Conservation (phyloP, 352 stramenopile genomes). For the Globisporangium splendens region DNA sequence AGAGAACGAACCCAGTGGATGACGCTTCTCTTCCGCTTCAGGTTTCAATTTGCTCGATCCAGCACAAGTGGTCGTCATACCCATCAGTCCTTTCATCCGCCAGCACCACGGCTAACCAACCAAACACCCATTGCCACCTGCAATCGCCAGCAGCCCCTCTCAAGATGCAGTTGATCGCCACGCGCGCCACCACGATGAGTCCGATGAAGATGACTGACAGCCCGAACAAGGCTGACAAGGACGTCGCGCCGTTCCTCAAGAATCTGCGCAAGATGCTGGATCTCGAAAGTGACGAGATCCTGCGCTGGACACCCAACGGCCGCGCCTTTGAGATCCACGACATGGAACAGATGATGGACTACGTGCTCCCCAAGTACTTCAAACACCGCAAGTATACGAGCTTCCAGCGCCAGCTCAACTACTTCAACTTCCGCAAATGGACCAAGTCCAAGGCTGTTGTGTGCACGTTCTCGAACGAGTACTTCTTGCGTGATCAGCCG, state of each 20-base stretch:
- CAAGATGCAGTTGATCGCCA: slow-evolving; percentile 12
- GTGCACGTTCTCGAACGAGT: slow-evolving; percentile 78
- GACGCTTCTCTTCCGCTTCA: slow-evolving; percentile 2
- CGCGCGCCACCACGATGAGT: neutral
- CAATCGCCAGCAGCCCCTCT: too few species aligned
- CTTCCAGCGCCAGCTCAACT: slow-evolving; percentile 93
- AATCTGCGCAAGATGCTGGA: slow-evolving; percentile 64
- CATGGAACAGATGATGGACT: slow-evolving; percentile 76
- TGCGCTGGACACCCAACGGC: slow-evolving; percentile 64
- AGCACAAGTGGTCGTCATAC: neutral
- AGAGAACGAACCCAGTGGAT: neutral
- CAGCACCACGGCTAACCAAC: neutral
- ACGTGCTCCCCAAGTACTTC: slow-evolving; percentile 92
- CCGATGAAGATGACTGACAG: slow-evolving; percentile 1
- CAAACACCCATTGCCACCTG: too few species aligned
- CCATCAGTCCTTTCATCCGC: neutral
- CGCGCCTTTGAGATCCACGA: slow-evolving; percentile 74
- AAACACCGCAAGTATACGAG: slow-evolving; percentile 94
- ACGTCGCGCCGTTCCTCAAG: slow-evolving; percentile 66
- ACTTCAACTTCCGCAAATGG: slow-evolving; percentile 93
- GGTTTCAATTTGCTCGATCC: slow-evolving; percentile 9
- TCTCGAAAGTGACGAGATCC: slow-evolving; percentile 42
- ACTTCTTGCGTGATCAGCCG: slow-evolving; percentile 63
- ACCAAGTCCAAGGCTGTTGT: slow-evolving; percentile 78
- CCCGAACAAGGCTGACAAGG: slow-evolving; percentile 19